A percentile compares a stretch with the other conserved stretches of the same genome.
Conservation (phyloP, 495 filamentous ascomycete species). For the Rusavskia elegans region DNA sequence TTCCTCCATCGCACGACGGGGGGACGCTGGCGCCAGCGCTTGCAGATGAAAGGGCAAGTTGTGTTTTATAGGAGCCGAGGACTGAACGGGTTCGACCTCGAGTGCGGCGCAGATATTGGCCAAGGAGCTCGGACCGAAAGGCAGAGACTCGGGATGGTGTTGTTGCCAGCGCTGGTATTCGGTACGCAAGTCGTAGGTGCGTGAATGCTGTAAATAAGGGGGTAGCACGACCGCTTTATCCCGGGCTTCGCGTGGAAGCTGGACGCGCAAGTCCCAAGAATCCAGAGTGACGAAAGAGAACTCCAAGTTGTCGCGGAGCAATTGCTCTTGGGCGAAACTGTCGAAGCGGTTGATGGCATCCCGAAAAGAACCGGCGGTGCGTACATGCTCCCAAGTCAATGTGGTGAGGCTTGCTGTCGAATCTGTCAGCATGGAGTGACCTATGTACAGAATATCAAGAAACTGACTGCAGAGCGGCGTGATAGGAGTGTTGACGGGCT, state of each 20-base stretch:
- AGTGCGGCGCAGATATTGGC: constrained; percentile 95
- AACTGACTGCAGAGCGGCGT: constrained; percentile 96
- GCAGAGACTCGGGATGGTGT: constrained; percentile 91
- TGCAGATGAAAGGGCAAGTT: constrained; percentile 96
- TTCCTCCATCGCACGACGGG: constrained; percentile 93
- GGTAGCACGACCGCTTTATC: constrained; percentile 95
- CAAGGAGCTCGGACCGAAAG: constrained; percentile 86
- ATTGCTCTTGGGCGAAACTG: constrained; percentile 74
- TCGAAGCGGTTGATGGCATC: constrained; percentile 94
- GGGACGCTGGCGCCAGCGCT: constrained; percentile 90
- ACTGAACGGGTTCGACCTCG: constrained; percentile 91
- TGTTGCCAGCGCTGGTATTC: constrained; percentile 98
- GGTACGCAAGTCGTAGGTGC: constrained; percentile 88
- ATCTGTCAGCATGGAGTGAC: constrained; percentile 6
- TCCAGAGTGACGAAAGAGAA: constrained; percentile 97
- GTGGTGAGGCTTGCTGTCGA: constrained; percentile 82
- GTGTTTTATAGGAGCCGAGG: constrained; percentile 94
- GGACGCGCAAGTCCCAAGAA: constrained; percentile 95
- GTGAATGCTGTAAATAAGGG: constrained; percentile 92
- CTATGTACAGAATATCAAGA: background rate
- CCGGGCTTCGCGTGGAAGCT: constrained; percentile 89
- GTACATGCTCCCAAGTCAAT: constrained; percentile 96
- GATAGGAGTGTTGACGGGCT: constrained; percentile 95
- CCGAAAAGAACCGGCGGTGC: constrained; percentile 87
- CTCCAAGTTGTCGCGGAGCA: constrained; percentile 70